Percentiles rank a stretch among this genome's conserved stretches.
phyloP scores from a whole-genome alignment of 345 rosid species.

The Sisymbrium irio region DNA sequence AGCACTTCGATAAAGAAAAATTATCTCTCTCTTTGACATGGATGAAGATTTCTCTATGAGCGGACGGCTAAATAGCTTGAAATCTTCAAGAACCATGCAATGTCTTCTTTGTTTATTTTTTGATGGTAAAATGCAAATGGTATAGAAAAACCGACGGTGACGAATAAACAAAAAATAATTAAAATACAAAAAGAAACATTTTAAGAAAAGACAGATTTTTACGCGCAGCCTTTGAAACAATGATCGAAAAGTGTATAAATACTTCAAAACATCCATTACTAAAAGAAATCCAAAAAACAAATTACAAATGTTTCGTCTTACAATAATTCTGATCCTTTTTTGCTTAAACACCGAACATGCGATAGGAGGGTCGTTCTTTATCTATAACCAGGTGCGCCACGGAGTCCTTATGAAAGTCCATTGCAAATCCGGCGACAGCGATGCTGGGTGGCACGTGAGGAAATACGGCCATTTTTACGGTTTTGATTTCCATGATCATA shows the following conservation, averaged over 20 bases:
- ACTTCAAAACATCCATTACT: not conserved
- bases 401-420: not conserved
- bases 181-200: not conserved
- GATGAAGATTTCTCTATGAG: not conserved
- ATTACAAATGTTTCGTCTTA: not conserved
- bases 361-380: conserved; percentile 1
- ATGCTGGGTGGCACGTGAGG: conserved; percentile 5
- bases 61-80: not conserved
- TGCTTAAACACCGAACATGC: not conserved
- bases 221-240: not conserved
- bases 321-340: not conserved
- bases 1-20: no score
- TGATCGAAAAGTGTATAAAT: not conserved
- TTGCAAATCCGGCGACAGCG: conserved; percentile 1
- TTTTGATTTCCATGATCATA: not conserved
- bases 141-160: not conserved
- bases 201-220: not conserved
- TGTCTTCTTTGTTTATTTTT: not conserved
- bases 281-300: not conserved
- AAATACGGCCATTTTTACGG: rapidly evolving
- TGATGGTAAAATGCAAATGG: not conserved
- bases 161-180: not conserved
- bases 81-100: not conserved
- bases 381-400: not conserved
- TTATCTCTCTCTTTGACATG: no score